Evolutionary conservation across 345 rosid species (phyloP), one percentile per base, ranked within the genome.

Genomic region (Pugionium dolabratum): DNA sequence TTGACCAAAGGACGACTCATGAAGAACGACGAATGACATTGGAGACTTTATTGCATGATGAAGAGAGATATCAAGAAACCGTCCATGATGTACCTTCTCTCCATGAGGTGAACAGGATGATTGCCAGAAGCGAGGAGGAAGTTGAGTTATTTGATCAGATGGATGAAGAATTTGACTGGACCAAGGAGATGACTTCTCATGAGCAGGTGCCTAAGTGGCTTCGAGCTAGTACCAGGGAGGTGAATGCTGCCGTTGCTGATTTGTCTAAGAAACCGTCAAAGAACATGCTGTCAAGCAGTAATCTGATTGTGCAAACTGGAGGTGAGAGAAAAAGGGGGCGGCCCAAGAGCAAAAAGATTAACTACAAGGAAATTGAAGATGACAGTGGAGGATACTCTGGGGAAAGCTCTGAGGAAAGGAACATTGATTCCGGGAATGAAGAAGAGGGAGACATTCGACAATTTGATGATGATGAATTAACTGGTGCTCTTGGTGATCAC

Each of bases 171-270:
- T 74, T 85, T 66, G 91, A 87, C 73, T 95, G 96, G 97, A 83
- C 78, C 5, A 89, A 85, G 77, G 98, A 95, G 77, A 95, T 95
- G 99, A 91, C 91, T 34, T 80, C 76, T 75, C 84, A 85, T 79
- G 95, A 91, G 62, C 84, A 85, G 84, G 98, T 95, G 43, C 99
- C 99, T n/a, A 82, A 83, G 80, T 95, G 99, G 99, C 96, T 95
- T 75, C 83, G 98, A 72, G 88, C 94, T 47, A 80, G 88, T 74
- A 76, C 94, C 44, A 81, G 67, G 69, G 99, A 95, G 67, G 98
- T 95, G 75, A 85, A 87, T 77, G 33, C 83, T 64, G 52, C 79
- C 41, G 61, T 95, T 70, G 85, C 91, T 70, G 79, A 79, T 75
- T 79, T 84, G 78, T 89, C 98, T 39, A 95, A 95, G 78, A 95